phyloP scores from a whole-genome alignment of 768 basidiomycete species.

The Dacryopinax primogenitus region DNA sequence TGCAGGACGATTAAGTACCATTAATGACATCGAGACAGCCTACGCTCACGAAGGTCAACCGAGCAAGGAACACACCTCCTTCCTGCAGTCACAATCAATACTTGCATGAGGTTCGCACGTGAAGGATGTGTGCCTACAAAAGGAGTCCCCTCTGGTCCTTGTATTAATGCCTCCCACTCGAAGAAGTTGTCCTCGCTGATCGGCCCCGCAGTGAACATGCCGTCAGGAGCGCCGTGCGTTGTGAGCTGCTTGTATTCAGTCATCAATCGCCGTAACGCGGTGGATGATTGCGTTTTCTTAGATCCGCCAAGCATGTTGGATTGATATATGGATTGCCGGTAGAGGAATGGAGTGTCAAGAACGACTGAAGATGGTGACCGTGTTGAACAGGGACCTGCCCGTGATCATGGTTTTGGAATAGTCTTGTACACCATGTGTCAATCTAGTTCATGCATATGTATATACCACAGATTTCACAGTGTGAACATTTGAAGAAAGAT shows the following conservation, averaged over 20 bases:
- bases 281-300: conserved; percentile 28
- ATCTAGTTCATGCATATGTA: no score
- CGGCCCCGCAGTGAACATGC: conserved; percentile 94
- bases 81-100: conserved; percentile 40
- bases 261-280: conserved; percentile 78
- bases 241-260: conserved; percentile 84
- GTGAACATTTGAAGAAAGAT: no score
- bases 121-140: conserved; percentile 44
- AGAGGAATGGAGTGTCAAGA: no score
- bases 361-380: no score
- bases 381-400: no score
- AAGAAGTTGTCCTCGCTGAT: conserved; percentile 89
- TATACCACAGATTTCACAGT: no score
- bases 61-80: conserved; percentile 50
- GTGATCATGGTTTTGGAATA: no score
- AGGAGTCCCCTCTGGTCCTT: conserved; percentile 86
- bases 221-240: conserved; percentile 74
- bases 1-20: conserved; percentile 22
- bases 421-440: no score
- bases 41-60: conserved; percentile 9
- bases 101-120: not conserved
- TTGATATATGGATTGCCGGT: no score
- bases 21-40: not conserved
- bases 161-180: conserved; percentile 90
- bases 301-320: not conserved